phyloP scores from a whole-genome alignment of 75 land plant genomes.

The Azolla pinnata region DNA sequence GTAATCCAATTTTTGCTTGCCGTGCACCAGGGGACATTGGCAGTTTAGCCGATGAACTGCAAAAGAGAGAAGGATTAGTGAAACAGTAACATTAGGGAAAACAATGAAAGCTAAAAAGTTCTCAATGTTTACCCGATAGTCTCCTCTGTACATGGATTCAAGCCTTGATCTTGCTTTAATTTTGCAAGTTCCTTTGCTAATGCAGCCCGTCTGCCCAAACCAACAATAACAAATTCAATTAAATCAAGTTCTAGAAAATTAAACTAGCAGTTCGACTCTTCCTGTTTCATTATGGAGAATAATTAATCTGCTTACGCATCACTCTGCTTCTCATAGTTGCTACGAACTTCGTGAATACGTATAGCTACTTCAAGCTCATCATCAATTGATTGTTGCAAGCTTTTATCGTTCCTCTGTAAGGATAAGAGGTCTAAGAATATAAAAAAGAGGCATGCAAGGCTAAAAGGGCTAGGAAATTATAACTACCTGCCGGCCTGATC shows the following conservation, averaged over 20 bases:
- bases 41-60: not conserved
- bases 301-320: slow-evolving; percentile 84
- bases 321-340: slow-evolving; percentile 62
- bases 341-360: slow-evolving; percentile 91
- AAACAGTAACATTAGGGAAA: too few species aligned
- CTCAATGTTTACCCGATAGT: too few species aligned
- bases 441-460: not conserved
- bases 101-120: too few species aligned
- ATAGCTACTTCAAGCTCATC: slow-evolving; percentile 84
- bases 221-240: not conserved
- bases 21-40: slow-evolving; percentile 70
- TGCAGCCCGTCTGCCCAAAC: slow-evolving; percentile 56
- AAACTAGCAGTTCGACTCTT: not conserved
- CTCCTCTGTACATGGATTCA: too few species aligned
- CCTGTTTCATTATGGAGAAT: not conserved
- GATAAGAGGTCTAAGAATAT: not conserved
- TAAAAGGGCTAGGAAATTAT: not conserved
- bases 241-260: not conserved
- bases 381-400: slow-evolving; percentile 53
- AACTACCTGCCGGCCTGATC: slow-evolving; percentile 41
- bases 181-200: slow-evolving; percentile 67
- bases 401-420: slow-evolving; percentile 40
- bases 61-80: too few species aligned
- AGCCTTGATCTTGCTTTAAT: slow-evolving; percentile 61
- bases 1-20: slow-evolving; percentile 60